Percentiles rank a stretch among this genome's conserved stretches.
Conservation (phyloP, 1,284 basidiomycete species). For the Tilletiopsis washingtonensis region DNA sequence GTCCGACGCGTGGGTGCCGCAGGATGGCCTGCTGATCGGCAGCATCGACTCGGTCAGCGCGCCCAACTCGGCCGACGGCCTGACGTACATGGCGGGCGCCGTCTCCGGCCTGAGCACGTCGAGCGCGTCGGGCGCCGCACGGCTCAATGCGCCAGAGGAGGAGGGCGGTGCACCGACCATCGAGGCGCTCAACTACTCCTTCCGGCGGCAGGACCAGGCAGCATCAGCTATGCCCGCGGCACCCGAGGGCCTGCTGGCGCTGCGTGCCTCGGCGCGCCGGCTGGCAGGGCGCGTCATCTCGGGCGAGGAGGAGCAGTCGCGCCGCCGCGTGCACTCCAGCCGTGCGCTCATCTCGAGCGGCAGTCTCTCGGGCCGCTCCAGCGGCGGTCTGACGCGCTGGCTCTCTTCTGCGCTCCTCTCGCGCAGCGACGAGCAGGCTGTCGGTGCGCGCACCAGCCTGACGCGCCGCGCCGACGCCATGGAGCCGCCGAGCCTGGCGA, state of each 20-base stretch:
- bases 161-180: slow-evolving; percentile 37
- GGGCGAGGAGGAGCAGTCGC: not conserved
- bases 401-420: not conserved
- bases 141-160: slow-evolving; percentile 41
- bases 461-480: slow-evolving; percentile 22
- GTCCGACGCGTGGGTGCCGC: slow-evolving; percentile 57
- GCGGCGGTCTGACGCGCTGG: not conserved
- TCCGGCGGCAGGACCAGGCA: no score
- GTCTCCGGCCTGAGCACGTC: slow-evolving; percentile 48
- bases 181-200: slow-evolving; percentile 33
- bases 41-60: slow-evolving; percentile 65
- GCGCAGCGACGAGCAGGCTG: not conserved
- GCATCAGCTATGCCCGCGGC: not conserved
- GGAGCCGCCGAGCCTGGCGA: slow-evolving; percentile 49
- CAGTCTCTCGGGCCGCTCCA: not conserved
- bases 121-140: slow-evolving; percentile 49
- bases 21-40: slow-evolving; percentile 51
- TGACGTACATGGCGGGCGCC: slow-evolving; percentile 49
- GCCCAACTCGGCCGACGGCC: slow-evolving; percentile 50
- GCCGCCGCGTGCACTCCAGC: no score
- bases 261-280: not conserved
- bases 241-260: not conserved
- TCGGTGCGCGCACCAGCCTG: slow-evolving; percentile 8
- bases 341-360: not conserved
- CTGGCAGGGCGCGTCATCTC: not conserved